A percentile compares a stretch with the other conserved stretches of the same genome.
Evolutionary conservation across 495 filamentous ascomycete species (phyloP).

Genomic region (Baudoinia panamericana): DNA sequence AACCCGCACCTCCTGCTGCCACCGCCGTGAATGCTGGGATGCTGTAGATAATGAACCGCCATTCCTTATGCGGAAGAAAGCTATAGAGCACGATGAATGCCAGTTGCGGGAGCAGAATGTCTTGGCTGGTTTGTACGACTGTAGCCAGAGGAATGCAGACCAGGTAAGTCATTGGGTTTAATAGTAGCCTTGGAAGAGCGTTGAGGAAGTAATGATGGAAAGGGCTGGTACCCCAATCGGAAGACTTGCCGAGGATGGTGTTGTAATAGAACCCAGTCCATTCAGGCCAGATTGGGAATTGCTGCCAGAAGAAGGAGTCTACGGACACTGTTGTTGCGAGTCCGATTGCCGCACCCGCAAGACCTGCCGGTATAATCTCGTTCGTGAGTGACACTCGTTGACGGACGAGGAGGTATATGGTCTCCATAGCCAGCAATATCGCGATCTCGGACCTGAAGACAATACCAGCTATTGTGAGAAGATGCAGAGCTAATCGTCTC

Average conservation of each 20-base stretch:
- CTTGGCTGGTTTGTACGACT: constrained; percentile 37
- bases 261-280: constrained; percentile 85
- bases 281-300: constrained; percentile 70
- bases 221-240: constrained; percentile 75
- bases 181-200: constrained; percentile 66
- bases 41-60: constrained; percentile 85
- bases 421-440: constrained; percentile 53
- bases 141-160: constrained; percentile 56
- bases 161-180: constrained; percentile 56
- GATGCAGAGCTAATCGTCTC: constrained; percentile 44
- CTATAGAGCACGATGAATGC: constrained; percentile 71
- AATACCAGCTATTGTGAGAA: constrained; percentile 70
- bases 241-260: constrained; percentile 59
- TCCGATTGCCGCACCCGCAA: constrained; percentile 48
- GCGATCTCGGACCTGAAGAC: constrained; percentile 86
- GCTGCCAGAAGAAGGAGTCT: constrained; percentile 89
- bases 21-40: constrained; percentile 68
- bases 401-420: constrained; percentile 43
- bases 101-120: constrained; percentile 46
- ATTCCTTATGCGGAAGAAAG: constrained; percentile 84
- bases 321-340: constrained; percentile 54
- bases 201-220: constrained; percentile 75
- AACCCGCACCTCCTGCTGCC: constrained; percentile 58
- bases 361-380: constrained; percentile 53
- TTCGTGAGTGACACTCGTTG: constrained; percentile 40